These are phyloP conservation scores for Chalciporus sp. DNA, from an alignment of 1,284 basidiomycete genomes.

Conservation along the genomic window DNA sequence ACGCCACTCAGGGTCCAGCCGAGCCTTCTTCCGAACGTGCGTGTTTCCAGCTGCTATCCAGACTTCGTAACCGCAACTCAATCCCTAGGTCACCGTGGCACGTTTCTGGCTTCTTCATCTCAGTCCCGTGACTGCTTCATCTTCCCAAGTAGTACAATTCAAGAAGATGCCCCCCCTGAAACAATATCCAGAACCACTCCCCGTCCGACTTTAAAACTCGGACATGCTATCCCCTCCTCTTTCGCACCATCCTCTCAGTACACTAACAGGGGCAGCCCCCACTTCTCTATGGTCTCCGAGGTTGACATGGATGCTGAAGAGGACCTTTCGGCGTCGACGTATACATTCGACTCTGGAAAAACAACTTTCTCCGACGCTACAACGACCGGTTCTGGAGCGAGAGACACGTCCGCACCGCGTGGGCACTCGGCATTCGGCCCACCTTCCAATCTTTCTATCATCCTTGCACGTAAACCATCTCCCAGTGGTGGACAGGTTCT, in stretches of 20 bases:
- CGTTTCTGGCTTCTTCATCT: constrained; percentile 27
- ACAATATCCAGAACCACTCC: constrained; percentile 23
- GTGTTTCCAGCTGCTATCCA: constrained; percentile 10
- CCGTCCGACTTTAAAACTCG: constrained; percentile 21
- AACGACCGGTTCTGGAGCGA: constrained; percentile 7
- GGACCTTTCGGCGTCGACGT: constrained; percentile 36
- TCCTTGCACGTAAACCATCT: constrained; percentile 36
- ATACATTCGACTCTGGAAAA: constrained; percentile 33
- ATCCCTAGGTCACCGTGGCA: constrained; percentile 13
- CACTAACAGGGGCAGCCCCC: constrained; percentile 28
- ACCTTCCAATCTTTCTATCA: constrained; percentile 47
- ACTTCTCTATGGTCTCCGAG: constrained; percentile 25
- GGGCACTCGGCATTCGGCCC: constrained; percentile 20
- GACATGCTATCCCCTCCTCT: constrained; percentile 21
- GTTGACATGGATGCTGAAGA: constrained; percentile 30
- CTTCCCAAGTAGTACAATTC: constrained; percentile 35
- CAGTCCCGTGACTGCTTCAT: constrained; percentile 41
- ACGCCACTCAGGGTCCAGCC: constrained; percentile 20
- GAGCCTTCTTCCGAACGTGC: constrained; percentile 25
- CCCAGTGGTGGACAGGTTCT: constrained; percentile 2
- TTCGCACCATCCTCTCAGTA: constrained; percentile 32
- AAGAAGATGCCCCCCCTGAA: constrained; percentile 28
- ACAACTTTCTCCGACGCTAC: constrained; percentile 8
- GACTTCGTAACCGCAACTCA: constrained; percentile 13
- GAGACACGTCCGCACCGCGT: constrained; percentile 21